Evolutionary conservation across 208 protist species (phyloP).

Genomic region (Histomonas meleagridis): DNA sequence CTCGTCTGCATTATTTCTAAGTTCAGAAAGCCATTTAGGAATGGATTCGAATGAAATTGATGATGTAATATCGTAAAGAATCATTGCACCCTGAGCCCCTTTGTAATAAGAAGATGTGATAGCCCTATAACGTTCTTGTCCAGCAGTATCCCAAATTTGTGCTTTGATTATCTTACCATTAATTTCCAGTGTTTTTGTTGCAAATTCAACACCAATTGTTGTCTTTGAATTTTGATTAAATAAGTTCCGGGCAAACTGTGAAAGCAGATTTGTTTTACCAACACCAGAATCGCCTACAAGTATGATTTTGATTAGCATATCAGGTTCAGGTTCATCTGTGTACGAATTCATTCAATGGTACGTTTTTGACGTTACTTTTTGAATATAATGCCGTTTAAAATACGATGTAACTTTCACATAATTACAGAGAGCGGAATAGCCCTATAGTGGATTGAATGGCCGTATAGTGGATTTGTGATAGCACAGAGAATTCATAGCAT

Average conservation of each 20-base stretch:
- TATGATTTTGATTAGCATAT: too few relatives aligned
- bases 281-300: too few relatives aligned
- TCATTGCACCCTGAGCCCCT: slow-evolving; percentile 20
- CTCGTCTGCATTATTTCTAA: slow-evolving; percentile 17
- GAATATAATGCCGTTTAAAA: too few relatives aligned
- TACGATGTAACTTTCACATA: too few relatives aligned
- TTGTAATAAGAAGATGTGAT: slow-evolving; percentile 41
- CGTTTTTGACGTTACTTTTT: too few relatives aligned
- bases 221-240: background rate
- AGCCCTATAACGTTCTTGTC: slow-evolving; percentile 42
- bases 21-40: slow-evolving; percentile 38
- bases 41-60: slow-evolving; percentile 33
- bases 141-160: slow-evolving; percentile 36
- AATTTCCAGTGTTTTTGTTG: background rate
- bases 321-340: too few relatives aligned
- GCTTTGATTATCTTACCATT: slow-evolving; percentile 19
- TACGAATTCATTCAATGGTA: too few relatives aligned
- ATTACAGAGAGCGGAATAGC: too few relatives aligned
- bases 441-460: too few relatives aligned
- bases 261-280: too few relatives aligned
- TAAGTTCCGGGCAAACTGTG: background rate
- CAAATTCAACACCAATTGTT: slow-evolving; percentile 33
- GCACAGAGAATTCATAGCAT: too few relatives aligned
- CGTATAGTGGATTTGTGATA: too few relatives aligned
- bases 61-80: slow-evolving; percentile 44